Percentiles rank a stretch among this genome's conserved stretches.
phyloP scores from a whole-genome alignment of 176 grass and related monocot genomes.

The Oryza glaberrima region DNA sequence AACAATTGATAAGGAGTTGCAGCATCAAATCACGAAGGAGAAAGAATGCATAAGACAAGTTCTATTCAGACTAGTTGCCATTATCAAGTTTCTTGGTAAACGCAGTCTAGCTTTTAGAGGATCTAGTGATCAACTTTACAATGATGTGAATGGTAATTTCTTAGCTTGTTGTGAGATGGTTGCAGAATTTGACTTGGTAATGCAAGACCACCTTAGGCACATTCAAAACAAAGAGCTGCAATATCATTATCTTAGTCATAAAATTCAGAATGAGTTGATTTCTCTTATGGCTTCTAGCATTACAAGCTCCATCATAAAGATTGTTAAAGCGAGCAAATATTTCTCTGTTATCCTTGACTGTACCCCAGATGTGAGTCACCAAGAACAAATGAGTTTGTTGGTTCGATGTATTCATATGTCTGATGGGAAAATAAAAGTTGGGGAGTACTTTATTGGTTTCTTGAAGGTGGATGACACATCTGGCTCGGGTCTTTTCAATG shows the following conservation, averaged over 20 bases:
- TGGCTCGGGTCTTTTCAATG: no score
- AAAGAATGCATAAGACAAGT: neutral
- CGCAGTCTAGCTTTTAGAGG: neutral
- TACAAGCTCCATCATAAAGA: neutral
- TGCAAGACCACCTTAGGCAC: neutral
- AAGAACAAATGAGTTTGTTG: no score
- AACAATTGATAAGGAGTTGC: neutral
- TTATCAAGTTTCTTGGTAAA: neutral
- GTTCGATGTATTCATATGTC: no score
- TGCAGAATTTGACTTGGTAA: slow-evolving; percentile 5
- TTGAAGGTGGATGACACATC: no score
- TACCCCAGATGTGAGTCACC: no score
- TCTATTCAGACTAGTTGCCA: neutral
- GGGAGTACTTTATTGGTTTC: no score
- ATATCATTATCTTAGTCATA: neutral
- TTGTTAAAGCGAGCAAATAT: no score
- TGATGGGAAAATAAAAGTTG: no score
- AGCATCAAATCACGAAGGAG: neutral
- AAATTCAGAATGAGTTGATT: neutral
- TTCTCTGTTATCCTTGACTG: no score
- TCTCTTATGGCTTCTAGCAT: neutral
- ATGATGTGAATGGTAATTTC: neutral
- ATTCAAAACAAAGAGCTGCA: neutral
- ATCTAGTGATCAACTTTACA: neutral
- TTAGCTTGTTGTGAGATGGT: neutral